These are phyloP conservation scores for Eleusine indica DNA, from an alignment of 176 grass and related monocot species.

Conservation along the genomic window DNA sequence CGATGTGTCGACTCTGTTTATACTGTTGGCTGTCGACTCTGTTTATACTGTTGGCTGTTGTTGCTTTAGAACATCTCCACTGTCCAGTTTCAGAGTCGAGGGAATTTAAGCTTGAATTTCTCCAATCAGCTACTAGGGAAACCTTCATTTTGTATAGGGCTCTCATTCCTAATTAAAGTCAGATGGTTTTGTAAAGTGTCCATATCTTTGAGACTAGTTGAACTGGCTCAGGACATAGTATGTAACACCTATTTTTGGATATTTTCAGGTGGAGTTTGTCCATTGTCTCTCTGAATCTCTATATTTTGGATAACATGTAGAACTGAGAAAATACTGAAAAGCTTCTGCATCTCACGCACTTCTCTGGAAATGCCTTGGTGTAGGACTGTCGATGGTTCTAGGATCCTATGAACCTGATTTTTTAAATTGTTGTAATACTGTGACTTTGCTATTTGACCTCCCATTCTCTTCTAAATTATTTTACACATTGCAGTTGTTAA, in stretches of 20 bases:
- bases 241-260: neutral
- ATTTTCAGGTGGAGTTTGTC: neutral
- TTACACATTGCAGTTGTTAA: conserved; percentile 84
- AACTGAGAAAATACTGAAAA: neutral
- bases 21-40: neutral
- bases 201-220: too few species aligned
- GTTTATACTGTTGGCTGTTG: neutral
- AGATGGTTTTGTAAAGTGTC: neutral
- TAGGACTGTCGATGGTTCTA: neutral
- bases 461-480: conserved; percentile 32
- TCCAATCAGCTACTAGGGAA: neutral
- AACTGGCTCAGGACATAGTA: neutral
- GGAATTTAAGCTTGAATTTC: conserved; percentile 4
- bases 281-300: neutral
- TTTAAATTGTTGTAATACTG: neutral
- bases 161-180: neutral
- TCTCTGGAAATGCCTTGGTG: neutral
- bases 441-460: conserved; percentile 16
- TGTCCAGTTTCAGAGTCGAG: neutral
- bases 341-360: neutral
- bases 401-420: neutral
- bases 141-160: neutral
- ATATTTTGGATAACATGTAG: neutral
- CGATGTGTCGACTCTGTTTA: neutral
- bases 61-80: neutral